Evolutionary conservation across 2,329 filamentous ascomycete genomes (phyloP).

Genomic region (Colletotrichum karsti): DNA sequence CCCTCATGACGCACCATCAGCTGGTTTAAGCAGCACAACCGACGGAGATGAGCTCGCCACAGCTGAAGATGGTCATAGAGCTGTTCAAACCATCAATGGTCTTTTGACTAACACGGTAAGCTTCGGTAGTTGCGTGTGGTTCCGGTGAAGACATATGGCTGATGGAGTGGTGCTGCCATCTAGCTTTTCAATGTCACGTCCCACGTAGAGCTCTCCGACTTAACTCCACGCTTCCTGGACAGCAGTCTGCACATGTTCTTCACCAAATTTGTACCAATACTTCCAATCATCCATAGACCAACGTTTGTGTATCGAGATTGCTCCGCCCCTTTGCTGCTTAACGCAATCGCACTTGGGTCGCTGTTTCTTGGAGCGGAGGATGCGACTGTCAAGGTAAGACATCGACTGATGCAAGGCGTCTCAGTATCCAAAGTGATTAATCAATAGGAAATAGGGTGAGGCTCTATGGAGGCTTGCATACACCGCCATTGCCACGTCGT

Average conservation of each 20-base stretch:
- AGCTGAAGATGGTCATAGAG: background rate
- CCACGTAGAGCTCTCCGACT: background rate
- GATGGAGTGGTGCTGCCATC: background rate
- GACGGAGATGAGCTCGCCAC: background rate
- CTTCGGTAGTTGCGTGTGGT: background rate
- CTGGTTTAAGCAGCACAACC: background rate
- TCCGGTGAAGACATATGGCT: background rate
- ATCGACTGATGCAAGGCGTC: background rate
- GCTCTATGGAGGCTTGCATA: background rate
- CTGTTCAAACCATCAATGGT: conserved; percentile 9
- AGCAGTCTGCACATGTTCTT: conserved; percentile 11
- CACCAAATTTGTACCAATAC: background rate
- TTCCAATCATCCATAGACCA: background rate
- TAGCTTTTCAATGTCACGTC: conserved; percentile 9
- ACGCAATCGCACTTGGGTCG: background rate
- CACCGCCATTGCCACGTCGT: background rate
- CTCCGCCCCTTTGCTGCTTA: background rate
- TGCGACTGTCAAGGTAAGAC: background rate
- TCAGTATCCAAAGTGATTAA: background rate
- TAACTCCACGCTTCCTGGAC: conserved; percentile 1
- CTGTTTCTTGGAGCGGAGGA: background rate
- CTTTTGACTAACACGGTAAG: conserved; percentile 5
- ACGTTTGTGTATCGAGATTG: conserved; percentile 4
- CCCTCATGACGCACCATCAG: background rate
- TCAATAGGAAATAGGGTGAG: background rate